Evolutionary conservation across 2,329 filamentous ascomycete species (phyloP).

Genomic region (Eutypa lata): DNA sequence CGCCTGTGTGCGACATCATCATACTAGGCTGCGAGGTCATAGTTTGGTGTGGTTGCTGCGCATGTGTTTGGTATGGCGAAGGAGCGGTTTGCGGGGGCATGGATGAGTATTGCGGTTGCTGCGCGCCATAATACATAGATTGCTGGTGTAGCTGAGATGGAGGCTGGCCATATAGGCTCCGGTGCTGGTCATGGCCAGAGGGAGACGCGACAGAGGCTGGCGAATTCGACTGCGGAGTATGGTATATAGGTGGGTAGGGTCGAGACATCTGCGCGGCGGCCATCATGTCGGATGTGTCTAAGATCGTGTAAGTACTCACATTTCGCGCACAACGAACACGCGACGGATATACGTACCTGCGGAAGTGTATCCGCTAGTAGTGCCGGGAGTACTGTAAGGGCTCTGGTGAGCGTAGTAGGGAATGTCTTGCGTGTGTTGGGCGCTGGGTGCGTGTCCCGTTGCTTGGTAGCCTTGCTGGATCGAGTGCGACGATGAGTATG

Average conservation of each 20-base stretch:
- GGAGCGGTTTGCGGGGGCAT: constrained; percentile 61
- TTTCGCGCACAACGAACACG: constrained; percentile 8
- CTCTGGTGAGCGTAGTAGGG: constrained; percentile 77
- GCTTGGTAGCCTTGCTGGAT: constrained; percentile 66
- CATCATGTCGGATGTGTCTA: constrained; percentile 64
- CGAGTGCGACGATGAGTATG: constrained; percentile 67
- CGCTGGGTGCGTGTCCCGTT: constrained; percentile 57
- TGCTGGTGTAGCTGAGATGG: constrained; percentile 74
- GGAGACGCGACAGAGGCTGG: constrained; percentile 90
- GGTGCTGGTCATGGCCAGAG: constrained; percentile 83
- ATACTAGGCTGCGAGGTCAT: constrained; percentile 64
- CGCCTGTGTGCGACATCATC: constrained; percentile 61
- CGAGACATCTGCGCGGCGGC: constrained; percentile 68
- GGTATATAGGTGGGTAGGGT: constrained; percentile 88
- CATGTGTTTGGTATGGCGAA: constrained; percentile 61
- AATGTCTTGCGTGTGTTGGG: constrained; percentile 64
- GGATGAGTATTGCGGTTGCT: constrained; percentile 61
- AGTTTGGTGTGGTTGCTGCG: constrained; percentile 51
- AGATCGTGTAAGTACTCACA: constrained; percentile 14
- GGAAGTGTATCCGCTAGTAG: constrained; percentile 80
- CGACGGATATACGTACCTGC: constrained; percentile 62
- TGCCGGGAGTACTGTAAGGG: constrained; percentile 79
- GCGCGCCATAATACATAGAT: constrained; percentile 70
- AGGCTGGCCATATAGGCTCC: constrained; percentile 80
- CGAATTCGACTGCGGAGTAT: constrained; percentile 92